Conservation (phyloP, 1,139 yeast species). For the Blastobotrys aristatus region DNA sequence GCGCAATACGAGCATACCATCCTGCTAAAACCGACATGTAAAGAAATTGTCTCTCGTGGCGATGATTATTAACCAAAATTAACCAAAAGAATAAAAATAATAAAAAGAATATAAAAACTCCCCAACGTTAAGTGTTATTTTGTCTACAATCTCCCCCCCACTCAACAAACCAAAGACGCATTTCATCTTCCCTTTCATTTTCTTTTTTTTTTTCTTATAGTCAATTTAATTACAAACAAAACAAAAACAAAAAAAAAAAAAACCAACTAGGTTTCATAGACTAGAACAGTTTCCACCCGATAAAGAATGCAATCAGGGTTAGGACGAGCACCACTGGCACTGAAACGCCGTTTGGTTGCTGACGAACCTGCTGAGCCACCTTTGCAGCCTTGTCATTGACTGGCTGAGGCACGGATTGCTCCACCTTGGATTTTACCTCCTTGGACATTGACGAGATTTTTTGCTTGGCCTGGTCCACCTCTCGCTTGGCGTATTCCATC, state of each 20-base stretch:
- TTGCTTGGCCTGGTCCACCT: slow-evolving; percentile 20
- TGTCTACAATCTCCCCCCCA: too few species aligned
- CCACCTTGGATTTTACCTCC: slow-evolving; percentile 18
- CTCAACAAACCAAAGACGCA: not conserved
- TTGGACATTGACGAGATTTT: slow-evolving; percentile 22
- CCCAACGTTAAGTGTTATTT: too few species aligned
- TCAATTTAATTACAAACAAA: not conserved
- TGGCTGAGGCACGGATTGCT: not conserved
- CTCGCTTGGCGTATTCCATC: slow-evolving; percentile 7
- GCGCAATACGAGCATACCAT: slow-evolving; percentile 97
- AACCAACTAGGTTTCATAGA: not conserved
- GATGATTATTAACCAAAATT: slow-evolving; percentile 57
- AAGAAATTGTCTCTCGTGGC: slow-evolving; percentile 93
- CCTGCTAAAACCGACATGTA: slow-evolving; percentile 80
- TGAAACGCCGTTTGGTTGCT: slow-evolving; percentile 42
- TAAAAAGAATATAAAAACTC: not conserved
- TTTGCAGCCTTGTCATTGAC: slow-evolving; percentile 13
- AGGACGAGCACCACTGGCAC: slow-evolving; percentile 48
- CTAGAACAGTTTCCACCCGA: slow-evolving; percentile 57
- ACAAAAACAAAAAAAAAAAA: not conserved
- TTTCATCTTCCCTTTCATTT: not conserved
- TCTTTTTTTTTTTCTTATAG: not conserved
- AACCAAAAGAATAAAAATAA: not conserved
- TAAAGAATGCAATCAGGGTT: slow-evolving; percentile 51
- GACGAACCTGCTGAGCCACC: slow-evolving; percentile 10